A percentile compares a stretch with the other conserved stretches of the same genome.
Conservation (phyloP, 2,329 filamentous ascomycete genomes). For the Calonectria pseudoreteaudii region DNA sequence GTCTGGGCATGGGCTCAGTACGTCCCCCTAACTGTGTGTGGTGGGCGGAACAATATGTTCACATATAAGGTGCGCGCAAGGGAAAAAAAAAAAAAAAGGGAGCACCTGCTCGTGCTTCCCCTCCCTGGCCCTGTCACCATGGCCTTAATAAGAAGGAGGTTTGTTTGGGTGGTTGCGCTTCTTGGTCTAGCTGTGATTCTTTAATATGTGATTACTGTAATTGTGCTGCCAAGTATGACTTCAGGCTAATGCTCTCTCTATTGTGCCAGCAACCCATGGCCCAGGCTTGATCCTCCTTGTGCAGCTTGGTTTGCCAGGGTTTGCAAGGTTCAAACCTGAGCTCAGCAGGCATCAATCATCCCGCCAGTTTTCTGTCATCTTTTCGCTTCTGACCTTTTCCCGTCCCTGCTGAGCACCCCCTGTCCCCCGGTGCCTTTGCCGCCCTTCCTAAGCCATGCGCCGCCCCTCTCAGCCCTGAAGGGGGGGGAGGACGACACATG, state of each 20-base stretch:
- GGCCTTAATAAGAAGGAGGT: constrained; percentile 4
- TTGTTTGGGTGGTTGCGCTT: not conserved
- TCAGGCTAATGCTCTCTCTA: not conserved
- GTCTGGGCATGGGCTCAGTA: constrained; percentile 11
- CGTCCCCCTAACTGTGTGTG: not conserved
- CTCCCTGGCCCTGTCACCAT: not conserved
- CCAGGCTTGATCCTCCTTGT: not conserved
- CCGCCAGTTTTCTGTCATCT: constrained; percentile 19
- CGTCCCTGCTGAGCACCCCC: not conserved
- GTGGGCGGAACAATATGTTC: not conserved
- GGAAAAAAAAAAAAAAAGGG: not conserved
- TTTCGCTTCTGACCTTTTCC: not conserved
- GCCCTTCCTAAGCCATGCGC: constrained; percentile 2
- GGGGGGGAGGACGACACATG: constrained; percentile 4
- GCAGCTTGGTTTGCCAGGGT: not conserved
- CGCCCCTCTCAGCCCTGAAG: constrained; percentile 5
- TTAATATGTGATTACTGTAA: not conserved
- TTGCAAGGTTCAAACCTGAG: not conserved
- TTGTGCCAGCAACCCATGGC: not conserved
- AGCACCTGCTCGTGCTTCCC: not conserved
- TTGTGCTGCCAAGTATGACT: constrained; percentile 5
- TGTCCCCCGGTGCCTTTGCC: not conserved
- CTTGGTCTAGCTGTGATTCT: not conserved
- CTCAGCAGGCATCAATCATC: not conserved
- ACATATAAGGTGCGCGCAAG: not conserved